Conservation (phyloP, 2,329 filamentous ascomycete genomes). For the Xylariales sp. region DNA sequence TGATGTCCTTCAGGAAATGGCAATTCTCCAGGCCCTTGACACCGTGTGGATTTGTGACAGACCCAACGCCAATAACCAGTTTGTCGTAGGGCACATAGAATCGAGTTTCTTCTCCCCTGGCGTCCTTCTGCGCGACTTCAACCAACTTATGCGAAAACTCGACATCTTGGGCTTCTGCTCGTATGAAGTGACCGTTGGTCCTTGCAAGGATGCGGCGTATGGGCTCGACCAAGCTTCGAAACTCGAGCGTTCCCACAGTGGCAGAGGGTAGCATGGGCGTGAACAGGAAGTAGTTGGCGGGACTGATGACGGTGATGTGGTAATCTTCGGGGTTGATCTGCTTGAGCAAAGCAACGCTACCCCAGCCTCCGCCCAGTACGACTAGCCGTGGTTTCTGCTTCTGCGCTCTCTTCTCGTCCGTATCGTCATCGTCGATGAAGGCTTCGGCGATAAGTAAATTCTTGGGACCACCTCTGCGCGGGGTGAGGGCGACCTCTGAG, state of each 20-base stretch:
- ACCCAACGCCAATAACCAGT: constrained; percentile 86
- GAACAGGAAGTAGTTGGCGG: constrained; percentile 95
- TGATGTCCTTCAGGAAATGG: constrained; percentile 92
- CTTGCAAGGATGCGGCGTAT: constrained; percentile 77
- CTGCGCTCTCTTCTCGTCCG: constrained; percentile 59
- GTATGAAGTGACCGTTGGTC: constrained; percentile 83
- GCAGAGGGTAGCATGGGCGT: constrained; percentile 97
- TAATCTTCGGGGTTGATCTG: constrained; percentile 86
- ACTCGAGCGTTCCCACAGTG: constrained; percentile 89
- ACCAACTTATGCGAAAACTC: constrained; percentile 90
- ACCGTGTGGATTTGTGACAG: constrained; percentile 88
- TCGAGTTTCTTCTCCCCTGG: constrained; percentile 64
- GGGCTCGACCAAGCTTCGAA: constrained; percentile 88
- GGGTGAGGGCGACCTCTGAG: constrained; percentile 77
- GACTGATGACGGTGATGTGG: constrained; percentile 91
- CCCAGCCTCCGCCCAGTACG: constrained; percentile 92
- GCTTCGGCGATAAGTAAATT: constrained; percentile 88
- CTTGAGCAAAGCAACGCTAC: constrained; percentile 86
- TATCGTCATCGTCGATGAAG: constrained; percentile 85
- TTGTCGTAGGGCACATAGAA: constrained; percentile 99
- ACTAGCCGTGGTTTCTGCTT: constrained; percentile 92
- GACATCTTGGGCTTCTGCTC: constrained; percentile 80
- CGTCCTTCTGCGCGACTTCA: constrained; percentile 72
- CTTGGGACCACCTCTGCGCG: constrained; percentile 82
- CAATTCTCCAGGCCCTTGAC: constrained; percentile 93